A percentile compares a stretch with the other conserved stretches of the same genome.
These are phyloP conservation scores for Thermoascus crustaceus DNA, from an alignment of 2,329 filamentous ascomycete genomes.

Conservation along the genomic window DNA sequence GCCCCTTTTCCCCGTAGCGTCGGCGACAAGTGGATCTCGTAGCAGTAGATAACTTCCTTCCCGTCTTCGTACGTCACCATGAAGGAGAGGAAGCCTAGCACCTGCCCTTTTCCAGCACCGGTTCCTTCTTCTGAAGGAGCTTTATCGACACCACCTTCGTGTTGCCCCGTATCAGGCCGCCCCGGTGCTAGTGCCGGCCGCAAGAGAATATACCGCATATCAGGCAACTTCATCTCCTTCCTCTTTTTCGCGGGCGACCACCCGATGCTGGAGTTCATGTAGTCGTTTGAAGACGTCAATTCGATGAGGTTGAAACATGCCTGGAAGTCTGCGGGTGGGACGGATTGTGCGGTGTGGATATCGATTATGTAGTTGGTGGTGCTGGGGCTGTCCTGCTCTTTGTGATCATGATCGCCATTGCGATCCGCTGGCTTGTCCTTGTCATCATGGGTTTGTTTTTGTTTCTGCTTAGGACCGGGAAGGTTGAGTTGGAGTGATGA, in stretches of 20 bases:
- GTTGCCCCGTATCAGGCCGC: too few relatives aligned
- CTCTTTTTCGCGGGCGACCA: slow-evolving; percentile 49
- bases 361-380: slow-evolving; percentile 15
- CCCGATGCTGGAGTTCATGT: slow-evolving; percentile 43
- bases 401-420: not conserved
- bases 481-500: slow-evolving; percentile 9
- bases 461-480: slow-evolving; percentile 6
- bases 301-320: slow-evolving; percentile 47
- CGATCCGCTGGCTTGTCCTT: not conserved
- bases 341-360: slow-evolving; percentile 27
- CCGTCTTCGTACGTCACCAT: slow-evolving; percentile 51
- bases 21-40: slow-evolving; percentile 51
- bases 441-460: slow-evolving; percentile 4
- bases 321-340: slow-evolving; percentile 36
- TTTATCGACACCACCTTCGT: not conserved
- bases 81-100: slow-evolving; percentile 44
- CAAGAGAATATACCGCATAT: slow-evolving; percentile 52
- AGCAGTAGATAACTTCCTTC: slow-evolving; percentile 53
- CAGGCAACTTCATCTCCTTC: slow-evolving; percentile 49
- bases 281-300: slow-evolving; percentile 46
- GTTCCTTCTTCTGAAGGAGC: not conserved
- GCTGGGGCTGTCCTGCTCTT: not conserved
- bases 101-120: not conserved
- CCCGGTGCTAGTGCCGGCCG: slow-evolving; percentile 17
- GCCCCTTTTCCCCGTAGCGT: slow-evolving; percentile 42